phyloP scores from a whole-genome alignment of 179 eudicot species.

The Sideroxylon spinosum region DNA sequence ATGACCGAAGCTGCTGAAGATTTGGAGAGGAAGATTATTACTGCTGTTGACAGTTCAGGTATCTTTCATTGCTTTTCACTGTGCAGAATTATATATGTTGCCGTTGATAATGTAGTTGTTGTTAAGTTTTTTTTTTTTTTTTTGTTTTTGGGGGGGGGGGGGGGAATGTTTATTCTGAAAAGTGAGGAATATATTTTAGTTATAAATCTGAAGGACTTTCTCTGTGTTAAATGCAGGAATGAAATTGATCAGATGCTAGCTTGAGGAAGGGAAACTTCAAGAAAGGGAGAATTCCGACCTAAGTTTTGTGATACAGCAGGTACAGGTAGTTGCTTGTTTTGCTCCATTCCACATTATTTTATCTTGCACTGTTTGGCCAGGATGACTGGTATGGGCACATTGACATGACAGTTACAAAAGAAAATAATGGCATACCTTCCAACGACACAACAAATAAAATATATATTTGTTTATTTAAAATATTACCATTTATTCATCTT shows the following conservation, averaged over 20 bases:
- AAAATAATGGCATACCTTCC: too few species aligned
- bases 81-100: too few species aligned
- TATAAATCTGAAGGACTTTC: conserved; percentile 10
- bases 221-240: neutral
- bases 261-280: neutral
- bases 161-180: too few species aligned
- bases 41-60: conserved; percentile 36
- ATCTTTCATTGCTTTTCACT: neutral
- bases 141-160: too few species aligned
- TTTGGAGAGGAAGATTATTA: conserved; percentile 43
- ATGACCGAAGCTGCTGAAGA: conserved; percentile 59
- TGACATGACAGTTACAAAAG: too few species aligned
- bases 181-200: neutral
- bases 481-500: too few species aligned
- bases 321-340: neutral
- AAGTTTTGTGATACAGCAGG: conserved; percentile 11
- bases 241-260: conserved; percentile 22
- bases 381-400: neutral
- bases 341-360: neutral
- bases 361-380: neutral
- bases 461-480: too few species aligned
- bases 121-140: neutral
- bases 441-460: too few species aligned
- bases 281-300: neutral
- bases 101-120: neutral